Percentiles rank a stretch among this genome's conserved stretches.
phyloP scores from a whole-genome alignment of 139 green algal genomes.

The Axilococcus clingmanii region DNA sequence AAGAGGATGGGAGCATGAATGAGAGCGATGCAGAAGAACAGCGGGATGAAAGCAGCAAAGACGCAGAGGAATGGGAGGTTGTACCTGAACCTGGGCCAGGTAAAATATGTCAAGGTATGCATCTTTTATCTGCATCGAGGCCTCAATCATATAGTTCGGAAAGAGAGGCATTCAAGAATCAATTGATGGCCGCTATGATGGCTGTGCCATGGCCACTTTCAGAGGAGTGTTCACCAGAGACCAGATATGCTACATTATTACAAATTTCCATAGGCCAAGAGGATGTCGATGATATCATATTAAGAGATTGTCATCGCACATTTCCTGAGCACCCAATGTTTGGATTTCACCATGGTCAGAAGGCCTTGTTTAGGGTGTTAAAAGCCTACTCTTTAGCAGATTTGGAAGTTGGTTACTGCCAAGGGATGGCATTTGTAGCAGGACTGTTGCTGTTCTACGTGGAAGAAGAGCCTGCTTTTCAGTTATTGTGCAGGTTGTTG shows the following conservation, averaged over 20 bases:
- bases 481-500: constrained; percentile 46
- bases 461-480: constrained; percentile 82
- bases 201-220: constrained; percentile 48
- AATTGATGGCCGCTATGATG: constrained; percentile 47
- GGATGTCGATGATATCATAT: constrained; percentile 81
- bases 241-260: constrained; percentile 54
- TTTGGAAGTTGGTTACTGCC: constrained; percentile 78
- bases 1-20: neutral
- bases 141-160: neutral
- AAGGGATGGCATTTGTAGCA: constrained; percentile 88
- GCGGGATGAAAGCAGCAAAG: neutral
- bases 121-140: neutral
- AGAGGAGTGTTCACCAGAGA: constrained; percentile 26
- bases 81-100: constrained; percentile 4
- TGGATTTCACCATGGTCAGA: constrained; percentile 48
- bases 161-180: constrained; percentile 11
- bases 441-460: constrained; percentile 89
- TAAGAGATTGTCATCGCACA: constrained; percentile 84
- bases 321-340: constrained; percentile 92
- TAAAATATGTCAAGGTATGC: constrained; percentile 10
- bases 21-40: neutral
- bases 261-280: constrained; percentile 68
- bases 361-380: constrained; percentile 73
- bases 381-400: constrained; percentile 86
- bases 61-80: constrained; percentile 17